Conservation (phyloP, 352 stramenopile genomes). For the Phytophthora syringae region DNA sequence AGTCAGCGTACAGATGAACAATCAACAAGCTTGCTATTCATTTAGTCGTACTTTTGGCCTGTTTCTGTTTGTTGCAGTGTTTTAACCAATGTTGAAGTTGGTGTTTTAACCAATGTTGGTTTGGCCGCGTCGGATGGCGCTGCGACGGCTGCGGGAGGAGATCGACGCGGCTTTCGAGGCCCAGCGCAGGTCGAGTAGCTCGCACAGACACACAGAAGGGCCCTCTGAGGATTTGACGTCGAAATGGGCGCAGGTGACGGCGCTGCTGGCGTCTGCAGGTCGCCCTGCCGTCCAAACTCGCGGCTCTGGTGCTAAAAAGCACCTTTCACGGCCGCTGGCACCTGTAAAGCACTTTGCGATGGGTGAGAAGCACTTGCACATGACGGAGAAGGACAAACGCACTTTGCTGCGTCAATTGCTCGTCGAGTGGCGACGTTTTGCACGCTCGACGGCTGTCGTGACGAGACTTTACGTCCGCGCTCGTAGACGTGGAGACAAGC, state of each 20-base stretch:
- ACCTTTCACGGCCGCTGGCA: background rate
- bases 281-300: background rate
- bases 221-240: background rate
- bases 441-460: conserved; percentile 1
- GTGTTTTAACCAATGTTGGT: background rate
- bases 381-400: conserved; percentile 12
- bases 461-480: conserved; percentile 19
- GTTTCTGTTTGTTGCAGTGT: background rate
- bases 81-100: background rate
- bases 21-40: conserved; percentile 47
- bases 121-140: conserved; percentile 5
- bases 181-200: conserved; percentile 1
- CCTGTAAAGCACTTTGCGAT: background rate
- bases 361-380: background rate
- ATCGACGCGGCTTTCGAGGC: conserved; percentile 35
- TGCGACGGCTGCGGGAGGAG: conserved; percentile 27
- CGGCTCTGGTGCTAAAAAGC: background rate
- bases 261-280: conserved; percentile 35
- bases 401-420: conserved; percentile 8
- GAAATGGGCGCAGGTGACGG: conserved; percentile 38
- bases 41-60: conserved; percentile 24
- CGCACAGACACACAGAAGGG: background rate
- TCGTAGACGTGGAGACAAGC: conserved; percentile 13
- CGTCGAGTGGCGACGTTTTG: conserved; percentile 14
- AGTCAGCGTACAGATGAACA: conserved; percentile 39